Conservation (phyloP, 192 early-diverging fungal genomes). For the Coemansia pectinata region DNA sequence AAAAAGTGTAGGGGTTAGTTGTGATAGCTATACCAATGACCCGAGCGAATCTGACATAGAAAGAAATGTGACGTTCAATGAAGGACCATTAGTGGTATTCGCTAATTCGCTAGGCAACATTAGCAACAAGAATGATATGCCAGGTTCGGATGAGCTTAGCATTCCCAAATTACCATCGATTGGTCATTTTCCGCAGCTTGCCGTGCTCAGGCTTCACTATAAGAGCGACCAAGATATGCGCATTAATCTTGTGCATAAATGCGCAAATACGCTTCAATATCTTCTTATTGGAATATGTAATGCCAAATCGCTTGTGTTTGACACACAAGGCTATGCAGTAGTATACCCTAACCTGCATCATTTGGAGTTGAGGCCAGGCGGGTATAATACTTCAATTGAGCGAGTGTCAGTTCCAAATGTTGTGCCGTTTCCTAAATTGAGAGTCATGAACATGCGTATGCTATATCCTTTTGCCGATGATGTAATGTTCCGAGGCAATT, state of each 20-base stretch:
- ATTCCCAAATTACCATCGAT: background rate
- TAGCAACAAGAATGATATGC: background rate
- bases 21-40: background rate
- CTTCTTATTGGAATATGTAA: background rate
- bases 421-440: conserved; percentile 2
- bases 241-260: background rate
- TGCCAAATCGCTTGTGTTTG: background rate
- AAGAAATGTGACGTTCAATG: background rate
- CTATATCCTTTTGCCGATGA: conserved; percentile 8
- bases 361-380: background rate
- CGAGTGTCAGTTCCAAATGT: background rate
- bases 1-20: background rate
- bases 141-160: background rate
- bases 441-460: background rate
- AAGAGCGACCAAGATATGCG: background rate
- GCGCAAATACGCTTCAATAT: background rate
- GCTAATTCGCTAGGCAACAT: background rate
- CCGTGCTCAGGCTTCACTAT: background rate
- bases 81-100: background rate
- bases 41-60: background rate
- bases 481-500: conserved; percentile 8
- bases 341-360: conserved; percentile 1
- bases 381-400: background rate
- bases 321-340: background rate
- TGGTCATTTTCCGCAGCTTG: background rate